Conservation (phyloP, 805 yeast genomes). For the Metschnikowia kunwiensis region DNA sequence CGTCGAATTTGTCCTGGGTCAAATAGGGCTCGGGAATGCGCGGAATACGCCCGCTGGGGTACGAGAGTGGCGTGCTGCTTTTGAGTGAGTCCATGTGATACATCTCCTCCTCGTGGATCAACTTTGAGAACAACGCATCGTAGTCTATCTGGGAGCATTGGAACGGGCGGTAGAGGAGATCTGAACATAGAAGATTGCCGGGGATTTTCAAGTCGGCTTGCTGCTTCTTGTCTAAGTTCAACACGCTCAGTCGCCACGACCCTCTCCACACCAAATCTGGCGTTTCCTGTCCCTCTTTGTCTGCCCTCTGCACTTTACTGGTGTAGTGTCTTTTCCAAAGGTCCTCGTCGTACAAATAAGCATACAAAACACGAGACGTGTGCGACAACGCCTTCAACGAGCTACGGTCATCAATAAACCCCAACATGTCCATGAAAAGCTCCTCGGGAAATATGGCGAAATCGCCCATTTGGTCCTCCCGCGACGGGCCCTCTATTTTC, state of each 20-base stretch:
- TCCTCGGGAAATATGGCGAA: conserved; percentile 61
- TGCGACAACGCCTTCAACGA: conserved; percentile 54
- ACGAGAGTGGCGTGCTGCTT: conserved; percentile 4
- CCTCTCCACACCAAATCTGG: conserved; percentile 58
- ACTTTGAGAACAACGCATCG: conserved; percentile 41
- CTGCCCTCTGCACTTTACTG: conserved; percentile 7
- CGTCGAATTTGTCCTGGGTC: conserved; percentile 45
- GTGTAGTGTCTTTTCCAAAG: conserved; percentile 67
- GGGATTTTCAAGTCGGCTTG: conserved; percentile 49
- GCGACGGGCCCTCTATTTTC: conserved; percentile 13
- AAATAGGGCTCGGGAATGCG: conserved; percentile 48
- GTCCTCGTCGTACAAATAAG: conserved; percentile 73
- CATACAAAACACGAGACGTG: conserved; percentile 66
- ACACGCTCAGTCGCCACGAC: conserved; percentile 70
- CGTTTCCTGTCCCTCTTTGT: conserved; percentile 13
- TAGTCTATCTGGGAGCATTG: conserved; percentile 76
- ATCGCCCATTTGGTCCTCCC: conserved; percentile 47
- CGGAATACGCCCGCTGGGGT: conserved; percentile 46
- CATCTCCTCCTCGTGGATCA: conserved; percentile 46
- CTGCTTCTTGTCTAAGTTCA: conserved; percentile 30
- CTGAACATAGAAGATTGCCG: conserved; percentile 62
- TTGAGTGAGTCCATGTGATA: conserved; percentile 25
- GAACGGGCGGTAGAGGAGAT: conserved; percentile 75
- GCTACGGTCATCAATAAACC: conserved; percentile 43
- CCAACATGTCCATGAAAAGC: conserved; percentile 50